Evolutionary conservation across 78 protist genomes (phyloP).

Genomic region (Planoprotostelium fungivorum): DNA sequence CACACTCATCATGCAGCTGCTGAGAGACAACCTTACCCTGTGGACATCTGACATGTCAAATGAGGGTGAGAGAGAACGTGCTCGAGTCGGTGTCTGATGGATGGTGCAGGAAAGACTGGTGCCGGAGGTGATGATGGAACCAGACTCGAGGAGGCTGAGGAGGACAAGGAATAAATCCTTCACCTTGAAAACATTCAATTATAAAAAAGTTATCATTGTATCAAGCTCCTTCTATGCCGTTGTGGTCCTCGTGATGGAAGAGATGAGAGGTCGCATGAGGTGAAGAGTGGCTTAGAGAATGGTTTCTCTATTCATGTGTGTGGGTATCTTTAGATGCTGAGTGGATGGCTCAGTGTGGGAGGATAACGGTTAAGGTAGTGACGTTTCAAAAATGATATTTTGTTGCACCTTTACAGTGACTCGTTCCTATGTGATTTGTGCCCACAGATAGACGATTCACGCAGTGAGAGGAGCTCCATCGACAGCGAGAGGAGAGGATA

Average conservation of each 20-base stretch:
- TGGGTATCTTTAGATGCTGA: too few species aligned
- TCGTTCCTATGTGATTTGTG: too few species aligned
- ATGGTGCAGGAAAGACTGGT: too few species aligned
- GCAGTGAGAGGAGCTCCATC: too few species aligned
- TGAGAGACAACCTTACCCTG: conserved; percentile 96
- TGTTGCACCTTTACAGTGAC: too few species aligned
- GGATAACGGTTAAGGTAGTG: too few species aligned
- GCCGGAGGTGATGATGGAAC: not conserved
- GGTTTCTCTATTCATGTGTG: not conserved
- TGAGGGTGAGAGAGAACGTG: not conserved
- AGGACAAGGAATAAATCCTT: conserved; percentile 1
- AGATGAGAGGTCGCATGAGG: not conserved
- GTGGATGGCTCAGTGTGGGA: too few species aligned
- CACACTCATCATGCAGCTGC: conserved; percentile 96
- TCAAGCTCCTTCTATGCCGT: not conserved
- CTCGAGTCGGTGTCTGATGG: too few species aligned
- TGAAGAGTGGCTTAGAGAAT: not conserved
- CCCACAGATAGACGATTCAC: too few species aligned
- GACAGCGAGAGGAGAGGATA: too few species aligned
- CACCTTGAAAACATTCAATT: not conserved
- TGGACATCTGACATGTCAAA: conserved; percentile 83
- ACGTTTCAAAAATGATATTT: too few species aligned
- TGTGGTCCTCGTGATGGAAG: not conserved
- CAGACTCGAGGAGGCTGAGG: conserved; percentile 1
- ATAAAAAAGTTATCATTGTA: not conserved